These are phyloP conservation scores for Friedmanniomyces simplex DNA, from an alignment of 495 filamentous ascomycete species.

Conservation along the genomic window DNA sequence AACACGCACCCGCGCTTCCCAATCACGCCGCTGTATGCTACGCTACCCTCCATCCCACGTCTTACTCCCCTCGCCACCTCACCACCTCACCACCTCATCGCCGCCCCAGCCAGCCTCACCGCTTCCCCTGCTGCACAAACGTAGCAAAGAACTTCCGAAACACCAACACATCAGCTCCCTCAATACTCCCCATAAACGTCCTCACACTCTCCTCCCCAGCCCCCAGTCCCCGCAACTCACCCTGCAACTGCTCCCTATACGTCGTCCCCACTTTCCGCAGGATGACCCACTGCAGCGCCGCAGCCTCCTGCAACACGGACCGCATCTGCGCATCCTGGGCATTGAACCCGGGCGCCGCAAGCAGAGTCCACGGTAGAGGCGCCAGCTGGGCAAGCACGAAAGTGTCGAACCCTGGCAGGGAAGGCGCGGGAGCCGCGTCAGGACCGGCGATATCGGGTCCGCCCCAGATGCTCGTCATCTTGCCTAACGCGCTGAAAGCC, in stretches of 20 bases:
- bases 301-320: conserved; percentile 75
- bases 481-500: conserved; percentile 65
- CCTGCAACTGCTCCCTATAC: conserved; percentile 47
- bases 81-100: too few relatives aligned
- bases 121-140: conserved; percentile 26
- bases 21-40: too few relatives aligned
- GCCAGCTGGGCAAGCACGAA: conserved; percentile 87
- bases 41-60: too few relatives aligned
- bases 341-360: conserved; percentile 63
- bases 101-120: too few relatives aligned
- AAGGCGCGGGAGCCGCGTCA: conserved; percentile 35
- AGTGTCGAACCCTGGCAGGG: conserved; percentile 80
- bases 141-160: conserved; percentile 29
- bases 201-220: conserved; percentile 7
- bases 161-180: conserved; percentile 23
- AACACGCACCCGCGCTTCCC: too few relatives aligned
- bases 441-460: conserved; percentile 55
- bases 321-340: conserved; percentile 75
- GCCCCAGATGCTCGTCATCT: conserved; percentile 76
- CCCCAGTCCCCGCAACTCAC: conserved; percentile 44
- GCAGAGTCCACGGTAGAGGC: conserved; percentile 74
- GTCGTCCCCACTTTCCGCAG: conserved; percentile 69
- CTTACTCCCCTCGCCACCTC: too few relatives aligned
- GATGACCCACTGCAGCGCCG: conserved; percentile 71
- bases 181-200: conserved; percentile 18